phyloP scores from a whole-genome alignment of 495 filamentous ascomycete species.

The Xylaria longipes region DNA sequence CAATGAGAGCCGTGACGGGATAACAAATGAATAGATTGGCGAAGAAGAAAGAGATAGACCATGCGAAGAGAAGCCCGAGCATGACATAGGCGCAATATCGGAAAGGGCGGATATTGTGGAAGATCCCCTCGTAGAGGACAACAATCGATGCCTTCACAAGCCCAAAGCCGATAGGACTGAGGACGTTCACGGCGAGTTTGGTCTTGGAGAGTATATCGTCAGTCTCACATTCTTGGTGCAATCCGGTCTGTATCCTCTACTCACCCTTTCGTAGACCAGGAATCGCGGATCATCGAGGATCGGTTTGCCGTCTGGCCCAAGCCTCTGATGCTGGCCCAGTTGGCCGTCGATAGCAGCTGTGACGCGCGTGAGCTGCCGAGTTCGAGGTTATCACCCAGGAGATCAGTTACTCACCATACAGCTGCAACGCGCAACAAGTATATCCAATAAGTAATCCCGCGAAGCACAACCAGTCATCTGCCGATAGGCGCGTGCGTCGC shows the following conservation, averaged over 20 bases:
- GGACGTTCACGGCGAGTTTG: conserved; percentile 42
- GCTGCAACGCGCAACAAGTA: conserved; percentile 18
- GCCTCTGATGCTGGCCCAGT: conserved; percentile 38
- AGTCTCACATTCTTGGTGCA: not conserved
- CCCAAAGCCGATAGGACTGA: conserved; percentile 59
- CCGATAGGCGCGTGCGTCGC: not conserved
- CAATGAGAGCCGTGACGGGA: conserved; percentile 44
- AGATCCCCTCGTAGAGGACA: conserved; percentile 55
- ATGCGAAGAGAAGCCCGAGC: conserved; percentile 46
- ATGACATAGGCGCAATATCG: conserved; percentile 37
- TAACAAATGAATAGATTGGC: conserved; percentile 58
- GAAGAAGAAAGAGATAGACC: conserved; percentile 53
- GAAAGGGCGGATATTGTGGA: conserved; percentile 40
- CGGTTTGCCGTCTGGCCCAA: conserved; percentile 30
- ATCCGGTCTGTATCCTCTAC: not conserved
- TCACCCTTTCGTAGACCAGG: conserved; percentile 37
- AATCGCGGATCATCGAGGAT: conserved; percentile 38
- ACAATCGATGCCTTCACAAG: conserved; percentile 58
- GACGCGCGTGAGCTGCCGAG: not conserved
- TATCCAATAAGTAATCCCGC: conserved; percentile 4
- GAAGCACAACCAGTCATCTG: conserved; percentile 16
- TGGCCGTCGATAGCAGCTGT: conserved; percentile 32
- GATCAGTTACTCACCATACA: conserved; percentile 10
- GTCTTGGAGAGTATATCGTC: conserved; percentile 33
- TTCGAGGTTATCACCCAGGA: not conserved